Conservation (phyloP, 495 filamentous ascomycete species). For the Stereocaulon alpinum region DNA sequence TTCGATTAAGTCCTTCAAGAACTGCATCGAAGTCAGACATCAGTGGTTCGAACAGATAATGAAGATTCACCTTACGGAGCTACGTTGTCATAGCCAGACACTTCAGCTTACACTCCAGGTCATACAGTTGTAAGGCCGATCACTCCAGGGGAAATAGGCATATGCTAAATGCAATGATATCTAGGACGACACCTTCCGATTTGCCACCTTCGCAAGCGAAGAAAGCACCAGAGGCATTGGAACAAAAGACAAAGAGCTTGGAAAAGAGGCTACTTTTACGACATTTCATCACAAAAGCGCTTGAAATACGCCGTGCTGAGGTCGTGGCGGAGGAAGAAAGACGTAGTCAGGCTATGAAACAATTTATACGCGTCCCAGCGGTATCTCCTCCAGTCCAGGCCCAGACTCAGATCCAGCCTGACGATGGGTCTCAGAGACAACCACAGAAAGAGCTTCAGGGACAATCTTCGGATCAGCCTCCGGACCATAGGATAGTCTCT, state of each 20-base stretch:
- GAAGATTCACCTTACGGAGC: conserved; percentile 6
- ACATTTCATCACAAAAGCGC: conserved; percentile 7
- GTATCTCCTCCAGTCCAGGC: not conserved
- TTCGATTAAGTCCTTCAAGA: conserved; percentile 3
- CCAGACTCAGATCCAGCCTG: not conserved
- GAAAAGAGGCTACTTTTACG: conserved; percentile 10
- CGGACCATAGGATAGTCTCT: not conserved
- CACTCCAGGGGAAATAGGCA: too few relatives aligned
- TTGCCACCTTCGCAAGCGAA: not conserved
- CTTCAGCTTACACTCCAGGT: conserved; percentile 9
- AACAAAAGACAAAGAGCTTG: conserved; percentile 1
- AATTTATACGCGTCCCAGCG: not conserved
- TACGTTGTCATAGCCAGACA: conserved; percentile 7
- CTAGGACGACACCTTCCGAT: not conserved
- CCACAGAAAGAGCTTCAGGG: too few relatives aligned
- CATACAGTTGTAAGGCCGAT: conserved; percentile 7
- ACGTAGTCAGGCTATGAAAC: not conserved
- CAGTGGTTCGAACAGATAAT: conserved; percentile 13
- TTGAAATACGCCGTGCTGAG: conserved; percentile 8
- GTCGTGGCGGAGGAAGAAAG: not conserved
- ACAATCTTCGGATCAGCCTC: not conserved
- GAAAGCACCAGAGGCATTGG: conserved; percentile 1
- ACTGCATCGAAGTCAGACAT: conserved; percentile 4
- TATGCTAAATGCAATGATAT: not conserved
- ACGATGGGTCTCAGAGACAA: too few relatives aligned